phyloP scores from a whole-genome alignment of 768 basidiomycete species.

The Pleurotus ostreatus region DNA sequence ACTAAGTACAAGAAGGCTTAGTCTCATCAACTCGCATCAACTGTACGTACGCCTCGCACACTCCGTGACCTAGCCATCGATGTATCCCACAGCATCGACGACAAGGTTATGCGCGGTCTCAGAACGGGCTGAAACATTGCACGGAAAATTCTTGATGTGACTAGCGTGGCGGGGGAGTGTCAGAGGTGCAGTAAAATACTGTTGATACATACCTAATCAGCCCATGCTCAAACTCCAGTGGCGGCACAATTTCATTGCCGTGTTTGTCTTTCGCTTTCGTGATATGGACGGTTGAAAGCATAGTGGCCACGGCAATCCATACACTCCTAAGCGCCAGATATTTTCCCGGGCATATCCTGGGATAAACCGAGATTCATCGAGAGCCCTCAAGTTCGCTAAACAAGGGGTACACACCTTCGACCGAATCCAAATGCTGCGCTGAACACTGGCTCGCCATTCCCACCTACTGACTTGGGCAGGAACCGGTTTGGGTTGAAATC shows the following conservation, averaged over 20 bases:
- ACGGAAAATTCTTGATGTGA: no score
- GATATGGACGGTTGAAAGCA: background rate
- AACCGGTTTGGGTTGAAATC: conserved; percentile 23
- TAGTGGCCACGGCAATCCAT: background rate
- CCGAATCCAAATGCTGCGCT: conserved; percentile 23
- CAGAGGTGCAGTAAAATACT: no score
- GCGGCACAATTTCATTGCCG: background rate
- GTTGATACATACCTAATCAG: no score
- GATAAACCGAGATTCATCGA: background rate
- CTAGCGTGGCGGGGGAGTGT: no score
- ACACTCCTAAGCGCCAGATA: background rate
- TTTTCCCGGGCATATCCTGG: background rate
- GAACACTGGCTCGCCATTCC: conserved; percentile 20
- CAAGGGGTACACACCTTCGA: background rate
- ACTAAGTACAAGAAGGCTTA: no score
- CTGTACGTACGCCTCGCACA: no score
- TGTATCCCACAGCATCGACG: no score
- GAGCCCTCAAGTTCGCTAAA: background rate
- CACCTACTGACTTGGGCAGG: conserved; percentile 9
- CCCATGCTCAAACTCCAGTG: background rate
- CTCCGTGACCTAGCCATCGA: no score
- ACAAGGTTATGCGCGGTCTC: no score
- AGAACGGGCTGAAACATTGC: no score
- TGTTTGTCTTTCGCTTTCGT: background rate
- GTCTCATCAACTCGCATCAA: no score